These are phyloP conservation scores for Strobilomyces echinocephalus DNA, from an alignment of 768 basidiomycete species.

Conservation along the genomic window DNA sequence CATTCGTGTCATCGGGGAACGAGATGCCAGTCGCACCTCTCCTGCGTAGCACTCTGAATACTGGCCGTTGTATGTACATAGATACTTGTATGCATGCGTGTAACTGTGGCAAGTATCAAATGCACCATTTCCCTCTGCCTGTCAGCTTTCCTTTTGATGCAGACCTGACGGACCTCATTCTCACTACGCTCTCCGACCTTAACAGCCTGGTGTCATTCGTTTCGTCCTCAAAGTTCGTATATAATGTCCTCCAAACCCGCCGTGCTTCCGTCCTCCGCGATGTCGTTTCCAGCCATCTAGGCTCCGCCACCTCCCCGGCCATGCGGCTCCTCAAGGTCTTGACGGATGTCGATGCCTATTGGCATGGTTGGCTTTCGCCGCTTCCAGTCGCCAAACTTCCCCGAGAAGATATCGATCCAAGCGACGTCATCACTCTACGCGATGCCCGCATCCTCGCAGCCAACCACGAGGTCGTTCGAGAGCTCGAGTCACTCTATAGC, in stretches of 20 bases:
- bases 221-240: conserved; percentile 16
- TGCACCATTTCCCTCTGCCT: not conserved
- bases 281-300: conserved; percentile 15
- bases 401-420: conserved; percentile 5
- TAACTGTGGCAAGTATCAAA: not conserved
- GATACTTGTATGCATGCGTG: too few species aligned
- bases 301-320: conserved; percentile 3
- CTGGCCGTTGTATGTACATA: too few species aligned
- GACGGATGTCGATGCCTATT: conserved; percentile 10
- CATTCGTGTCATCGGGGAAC: too few species aligned
- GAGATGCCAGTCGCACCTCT: too few species aligned
- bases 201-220: conserved; percentile 7
- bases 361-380: conserved; percentile 15
- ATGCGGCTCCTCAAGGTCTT: conserved; percentile 16
- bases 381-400: conserved; percentile 9
- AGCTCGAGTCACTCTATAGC: conserved; percentile 16
- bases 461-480: conserved; percentile 15
- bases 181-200: conserved; percentile 9
- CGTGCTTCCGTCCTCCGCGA: conserved; percentile 11
- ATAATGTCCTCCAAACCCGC: conserved; percentile 10
- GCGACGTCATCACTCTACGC: conserved; percentile 3
- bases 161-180: conserved; percentile 13
- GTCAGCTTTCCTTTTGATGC: conserved; percentile 7
- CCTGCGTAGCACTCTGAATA: too few species aligned
- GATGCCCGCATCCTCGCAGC: conserved; percentile 11